Evolutionary conservation across 1,284 basidiomycete species (phyloP).

Genomic region (Apiotrichum montevideense): DNA sequence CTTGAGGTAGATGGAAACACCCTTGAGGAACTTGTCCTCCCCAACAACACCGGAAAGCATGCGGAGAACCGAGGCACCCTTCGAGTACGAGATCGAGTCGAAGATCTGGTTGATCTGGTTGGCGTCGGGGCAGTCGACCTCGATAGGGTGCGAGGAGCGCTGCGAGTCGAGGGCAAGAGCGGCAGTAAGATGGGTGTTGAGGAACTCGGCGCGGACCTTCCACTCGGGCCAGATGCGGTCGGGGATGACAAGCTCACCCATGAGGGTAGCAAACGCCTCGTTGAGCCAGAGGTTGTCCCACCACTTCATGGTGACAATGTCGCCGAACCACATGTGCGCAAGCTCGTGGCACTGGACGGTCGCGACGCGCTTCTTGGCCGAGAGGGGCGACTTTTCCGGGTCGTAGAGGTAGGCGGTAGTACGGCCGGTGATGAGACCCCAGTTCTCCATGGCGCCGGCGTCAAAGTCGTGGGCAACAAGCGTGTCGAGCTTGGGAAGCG

Average conservation of each 20-base stretch:
- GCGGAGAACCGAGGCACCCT: conserved; percentile 78
- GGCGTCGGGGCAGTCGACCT: conserved; percentile 83
- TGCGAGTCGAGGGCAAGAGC: conserved; percentile 82
- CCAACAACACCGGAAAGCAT: conserved; percentile 89
- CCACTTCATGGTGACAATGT: conserved; percentile 90
- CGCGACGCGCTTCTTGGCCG: conserved; percentile 73
- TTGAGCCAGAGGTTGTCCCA: conserved; percentile 76
- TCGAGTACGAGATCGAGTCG: conserved; percentile 76
- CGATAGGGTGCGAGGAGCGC: conserved; percentile 88
- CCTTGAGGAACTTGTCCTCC: conserved; percentile 78
- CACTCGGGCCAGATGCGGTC: conserved; percentile 58
- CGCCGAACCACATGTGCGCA: conserved; percentile 64
- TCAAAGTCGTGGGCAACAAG: conserved; percentile 79
- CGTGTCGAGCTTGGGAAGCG: conserved; percentile 88
- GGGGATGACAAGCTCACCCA: conserved; percentile 86
- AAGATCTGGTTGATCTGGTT: conserved; percentile 86
- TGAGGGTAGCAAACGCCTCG: conserved; percentile 72
- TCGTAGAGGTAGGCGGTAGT: conserved; percentile 79
- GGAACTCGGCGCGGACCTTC: conserved; percentile 53
- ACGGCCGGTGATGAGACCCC: conserved; percentile 87
- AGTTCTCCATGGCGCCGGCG: conserved; percentile 93
- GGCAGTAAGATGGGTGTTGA: conserved; percentile 51
- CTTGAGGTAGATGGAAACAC: conserved; percentile 88
- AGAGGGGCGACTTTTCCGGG: conserved; percentile 65
- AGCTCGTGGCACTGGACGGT: conserved; percentile 51